These are phyloP conservation scores for Colletotrichum higginsianum DNA, from an alignment of 2,329 filamentous ascomycete species.

Conservation along the genomic window DNA sequence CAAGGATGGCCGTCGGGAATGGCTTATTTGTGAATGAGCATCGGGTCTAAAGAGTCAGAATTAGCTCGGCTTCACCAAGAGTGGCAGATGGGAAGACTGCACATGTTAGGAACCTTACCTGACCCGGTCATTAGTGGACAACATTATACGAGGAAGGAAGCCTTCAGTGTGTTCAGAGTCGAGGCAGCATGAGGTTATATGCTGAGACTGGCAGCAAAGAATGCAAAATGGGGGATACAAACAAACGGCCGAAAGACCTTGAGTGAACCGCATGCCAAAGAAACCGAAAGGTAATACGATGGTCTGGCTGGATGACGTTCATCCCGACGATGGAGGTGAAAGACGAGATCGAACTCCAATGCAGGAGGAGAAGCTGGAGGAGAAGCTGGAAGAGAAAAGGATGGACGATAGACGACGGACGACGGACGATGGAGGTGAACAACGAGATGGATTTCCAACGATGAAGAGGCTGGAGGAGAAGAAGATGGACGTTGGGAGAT, in stretches of 20 bases:
- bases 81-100: conserved; percentile 1
- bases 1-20: not conserved
- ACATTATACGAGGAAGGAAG: too few species aligned
- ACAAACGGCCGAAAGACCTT: not conserved
- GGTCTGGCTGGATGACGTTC: not conserved
- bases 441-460: not conserved
- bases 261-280: not conserved
- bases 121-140: not conserved
- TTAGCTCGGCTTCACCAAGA: not conserved
- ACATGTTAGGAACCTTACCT: not conserved
- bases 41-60: not conserved
- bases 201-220: not conserved
- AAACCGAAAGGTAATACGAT: not conserved
- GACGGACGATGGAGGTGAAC: not conserved
- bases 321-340: conserved; percentile 1
- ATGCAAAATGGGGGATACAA: not conserved
- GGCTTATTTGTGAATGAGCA: not conserved
- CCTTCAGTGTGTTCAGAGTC: too few species aligned
- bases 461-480: conserved; percentile 2
- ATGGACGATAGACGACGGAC: not conserved
- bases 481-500: not conserved
- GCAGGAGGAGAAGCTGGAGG: conserved; percentile 1
- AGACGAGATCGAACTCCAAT: not conserved
- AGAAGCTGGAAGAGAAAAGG: not conserved
- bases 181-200: too few species aligned